These are phyloP conservation scores for Linum tenue DNA, from an alignment of 345 rosid species.

Conservation along the genomic window DNA sequence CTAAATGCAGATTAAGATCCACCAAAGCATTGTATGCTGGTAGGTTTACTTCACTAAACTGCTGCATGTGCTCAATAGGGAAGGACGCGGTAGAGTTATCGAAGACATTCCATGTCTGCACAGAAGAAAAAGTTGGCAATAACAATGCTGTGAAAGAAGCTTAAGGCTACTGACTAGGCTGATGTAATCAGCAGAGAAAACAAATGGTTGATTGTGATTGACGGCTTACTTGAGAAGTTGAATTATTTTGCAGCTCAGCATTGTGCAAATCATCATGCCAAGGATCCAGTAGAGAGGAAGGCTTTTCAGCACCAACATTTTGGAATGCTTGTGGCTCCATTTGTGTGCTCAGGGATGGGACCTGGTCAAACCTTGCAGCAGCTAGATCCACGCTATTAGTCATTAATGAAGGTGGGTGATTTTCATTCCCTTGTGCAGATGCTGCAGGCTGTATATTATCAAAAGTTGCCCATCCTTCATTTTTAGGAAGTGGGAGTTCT, in stretches of 20 bases:
- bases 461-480: conserved; percentile 94
- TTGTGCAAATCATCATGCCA: conserved; percentile 36
- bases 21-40: conserved; percentile 27
- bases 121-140: conserved; percentile 7
- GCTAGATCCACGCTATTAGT: conserved; percentile 18
- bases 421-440: conserved; percentile 23
- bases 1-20: conserved; percentile 32
- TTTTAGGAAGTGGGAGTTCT: conserved; percentile 34
- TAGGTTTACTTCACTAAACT: conserved; percentile 25
- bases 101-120: conserved; percentile 85
- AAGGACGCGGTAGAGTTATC: conserved; percentile 26
- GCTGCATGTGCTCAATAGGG: conserved; percentile 29
- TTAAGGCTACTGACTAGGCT: background rate
- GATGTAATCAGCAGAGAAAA: background rate
- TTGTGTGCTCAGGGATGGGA: conserved; percentile 30
- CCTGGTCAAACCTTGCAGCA: conserved; percentile 31
- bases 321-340: conserved; percentile 47
- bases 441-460: conserved; percentile 42
- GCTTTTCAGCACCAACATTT: conserved; percentile 26
- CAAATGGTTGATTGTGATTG: background rate
- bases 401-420: conserved; percentile 20
- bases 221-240: conserved; percentile 42
- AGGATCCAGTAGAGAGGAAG: conserved; percentile 34
- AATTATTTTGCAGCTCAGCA: conserved; percentile 21
- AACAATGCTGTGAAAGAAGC: background rate